phyloP scores from a whole-genome alignment of 169 alveolate genomes.

The Neospora caninum region DNA sequence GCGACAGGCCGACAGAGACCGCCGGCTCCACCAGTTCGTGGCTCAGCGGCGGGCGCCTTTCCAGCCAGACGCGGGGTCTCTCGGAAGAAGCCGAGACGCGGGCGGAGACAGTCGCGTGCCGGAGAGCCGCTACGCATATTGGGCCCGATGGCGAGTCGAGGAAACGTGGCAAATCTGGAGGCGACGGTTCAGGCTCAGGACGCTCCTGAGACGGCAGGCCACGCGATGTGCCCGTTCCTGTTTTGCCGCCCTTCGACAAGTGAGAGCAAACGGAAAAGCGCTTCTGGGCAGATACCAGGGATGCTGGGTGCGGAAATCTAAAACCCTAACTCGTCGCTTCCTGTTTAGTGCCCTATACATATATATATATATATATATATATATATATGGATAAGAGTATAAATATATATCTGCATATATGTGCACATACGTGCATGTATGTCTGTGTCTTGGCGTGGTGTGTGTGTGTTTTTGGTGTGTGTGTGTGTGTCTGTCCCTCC shows the following conservation, averaged over 20 bases:
- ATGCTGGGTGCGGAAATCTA: no score
- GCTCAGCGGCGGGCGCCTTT: neutral
- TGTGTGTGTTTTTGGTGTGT: neutral
- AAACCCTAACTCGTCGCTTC: no score
- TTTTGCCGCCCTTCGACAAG: neutral
- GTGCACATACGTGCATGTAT: neutral
- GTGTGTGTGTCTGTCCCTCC: no score
- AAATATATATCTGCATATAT: neutral
- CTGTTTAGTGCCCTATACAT: no score
- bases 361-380: neutral
- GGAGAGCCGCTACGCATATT: neutral
- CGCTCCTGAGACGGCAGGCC: neutral
- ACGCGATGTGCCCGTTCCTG: neutral
- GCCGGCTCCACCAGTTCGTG: neutral
- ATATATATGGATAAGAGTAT: neutral
- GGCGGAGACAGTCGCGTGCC: neutral
- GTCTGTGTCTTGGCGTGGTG: neutral
- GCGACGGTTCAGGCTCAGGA: neutral
- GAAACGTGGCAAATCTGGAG: constrained; percentile 14
- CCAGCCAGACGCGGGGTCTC: neutral
- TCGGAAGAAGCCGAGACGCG: neutral
- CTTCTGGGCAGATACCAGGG: no score
- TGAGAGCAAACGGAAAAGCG: neutral
- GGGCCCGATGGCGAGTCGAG: constrained; percentile 2
- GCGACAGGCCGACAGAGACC: neutral